Evolutionary conservation across 768 basidiomycete species (phyloP), one percentile per base, ranked within the genome.

Genomic region (Tylopilus cervinicoccineus): DNA sequence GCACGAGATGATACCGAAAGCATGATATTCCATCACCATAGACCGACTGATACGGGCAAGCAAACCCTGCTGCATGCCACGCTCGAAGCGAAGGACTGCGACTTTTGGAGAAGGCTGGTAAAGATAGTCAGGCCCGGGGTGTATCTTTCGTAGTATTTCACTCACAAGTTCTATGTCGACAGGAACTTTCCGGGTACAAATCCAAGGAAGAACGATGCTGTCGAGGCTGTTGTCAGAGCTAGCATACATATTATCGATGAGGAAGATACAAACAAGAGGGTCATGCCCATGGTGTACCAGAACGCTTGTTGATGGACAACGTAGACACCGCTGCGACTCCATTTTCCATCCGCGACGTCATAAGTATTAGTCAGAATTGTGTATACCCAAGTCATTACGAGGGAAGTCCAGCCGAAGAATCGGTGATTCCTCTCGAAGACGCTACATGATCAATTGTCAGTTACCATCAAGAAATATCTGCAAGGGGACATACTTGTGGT

Each of bases 21-120:
- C 84, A 63, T 89, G 88, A 64, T 88, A 89, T 64, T 90, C 87
- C 83, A 81, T 79, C 53, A 88, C 74, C 27, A 83, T 75, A 17
- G 79, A 79, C 29, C 86, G 83, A 52, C 84, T 84, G 69, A 89
- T 77, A 47, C 87, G 79, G 19, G 81, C 81, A 28, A 89, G 73
- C 24, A 90, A 73, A 48, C 87, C 86, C 62, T 89, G 88, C 61
- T 88, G 87, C 86, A 90, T 89, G 43, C 88, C 87, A 57, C 87
- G 80, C 65, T 81, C 73, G 68, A 90, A 88, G 27, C 86, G 84
- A 58, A 90, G 73, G 51, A 90, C 75, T 6, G 86, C 88, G 7
- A 86, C 87, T 62, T 88, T 89, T 16, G 81, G 74, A 14, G 87
- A 89, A 24, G 87, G 87, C 86, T 88, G 56, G 34, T 45, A 29